Conservation (phyloP, 306 rosid genomes). For the Acmispon strigosus region DNA sequence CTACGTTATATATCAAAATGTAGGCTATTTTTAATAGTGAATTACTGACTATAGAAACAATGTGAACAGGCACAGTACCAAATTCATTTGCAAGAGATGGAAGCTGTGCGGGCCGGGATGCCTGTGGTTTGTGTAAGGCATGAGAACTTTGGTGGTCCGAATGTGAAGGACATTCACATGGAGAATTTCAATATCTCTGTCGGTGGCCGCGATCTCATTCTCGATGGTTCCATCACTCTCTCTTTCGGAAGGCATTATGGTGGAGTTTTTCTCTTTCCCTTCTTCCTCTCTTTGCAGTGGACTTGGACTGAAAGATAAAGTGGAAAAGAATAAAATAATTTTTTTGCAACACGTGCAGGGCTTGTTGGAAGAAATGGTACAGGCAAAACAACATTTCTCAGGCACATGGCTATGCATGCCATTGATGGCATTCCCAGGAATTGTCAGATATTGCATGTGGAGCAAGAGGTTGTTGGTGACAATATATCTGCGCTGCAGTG, state of each 20-base stretch:
- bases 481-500: conserved; percentile 85
- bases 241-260: conserved; percentile 96
- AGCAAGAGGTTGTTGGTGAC: conserved; percentile 93
- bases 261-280: conserved; percentile 24
- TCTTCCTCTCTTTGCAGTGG: neutral
- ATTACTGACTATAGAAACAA: too few relatives aligned
- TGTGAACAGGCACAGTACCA: conserved; percentile 63
- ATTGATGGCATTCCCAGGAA: conserved; percentile 88
- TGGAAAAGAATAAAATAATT: neutral
- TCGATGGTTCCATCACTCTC: conserved; percentile 83
- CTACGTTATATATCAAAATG: too few relatives aligned
- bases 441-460: conserved; percentile 96
- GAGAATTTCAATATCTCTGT: conserved; percentile 83
- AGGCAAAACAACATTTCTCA: conserved; percentile 93
- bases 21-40: neutral
- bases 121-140: conserved; percentile 76
- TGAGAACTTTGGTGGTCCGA: conserved; percentile 53
- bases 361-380: conserved; percentile 98
- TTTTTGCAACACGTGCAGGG: conserved; percentile 32
- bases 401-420: conserved; percentile 98
- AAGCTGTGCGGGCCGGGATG: conserved; percentile 93
- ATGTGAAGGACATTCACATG: conserved; percentile 88
- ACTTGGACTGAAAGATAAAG: neutral
- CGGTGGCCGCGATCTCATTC: conserved; percentile 97
- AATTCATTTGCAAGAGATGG: conserved; percentile 90